Base-by-base conservation (phyloP, 768 basidiomycete genomes). In the Mycena albidolilacea region DNA sequence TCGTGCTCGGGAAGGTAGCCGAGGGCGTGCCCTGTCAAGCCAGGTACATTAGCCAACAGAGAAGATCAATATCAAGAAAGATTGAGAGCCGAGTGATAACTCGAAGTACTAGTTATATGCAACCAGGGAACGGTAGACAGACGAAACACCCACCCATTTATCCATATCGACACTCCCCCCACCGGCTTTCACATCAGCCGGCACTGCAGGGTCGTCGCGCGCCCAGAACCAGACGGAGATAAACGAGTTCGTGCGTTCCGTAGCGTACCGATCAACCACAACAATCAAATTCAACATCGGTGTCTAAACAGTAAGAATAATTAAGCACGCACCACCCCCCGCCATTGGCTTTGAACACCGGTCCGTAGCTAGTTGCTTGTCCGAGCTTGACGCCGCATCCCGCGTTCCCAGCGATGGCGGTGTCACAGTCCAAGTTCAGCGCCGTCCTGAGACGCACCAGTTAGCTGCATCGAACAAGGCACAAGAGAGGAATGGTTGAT, bases 151-250 rank as follows among this genome's bases (percentile, higher is more conserved):
- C 72, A 90, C 91, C 90, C 91, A 93, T 64, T 80, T 81, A 55
- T 81, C 81, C 1, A 90, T 87, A 75, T 88, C 81, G 46, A 89
- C 83, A 21, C 78, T 79, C 0, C 76, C 75, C 15, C 74, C 80
- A 1, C 87, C 89, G 21, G 79, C 79, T 62, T 66, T 81, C 23
- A 91, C 83, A 38, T 90, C 90, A 12, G 76, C 58, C 1, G 90
- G 91, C 39, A 90, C 86, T 38, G 74, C 78, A 4, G 77, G 80
- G 64, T 80, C 85, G 74, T 86, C 85, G 41, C 92, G 85, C 0
- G 88, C 79, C 92, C 92, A 95, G 84, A 93, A 93, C 89, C 91
- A 94, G 50, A 94, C 84, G 66, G 90, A 90, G 74, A 94, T 90
- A 76, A 84, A 87, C 21, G 71, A 75, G n/a, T 81, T 76, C 0